Evolutionary conservation across 202 grass and related monocot species (phyloP).

Genomic region (Alloteropsis angusta): DNA sequence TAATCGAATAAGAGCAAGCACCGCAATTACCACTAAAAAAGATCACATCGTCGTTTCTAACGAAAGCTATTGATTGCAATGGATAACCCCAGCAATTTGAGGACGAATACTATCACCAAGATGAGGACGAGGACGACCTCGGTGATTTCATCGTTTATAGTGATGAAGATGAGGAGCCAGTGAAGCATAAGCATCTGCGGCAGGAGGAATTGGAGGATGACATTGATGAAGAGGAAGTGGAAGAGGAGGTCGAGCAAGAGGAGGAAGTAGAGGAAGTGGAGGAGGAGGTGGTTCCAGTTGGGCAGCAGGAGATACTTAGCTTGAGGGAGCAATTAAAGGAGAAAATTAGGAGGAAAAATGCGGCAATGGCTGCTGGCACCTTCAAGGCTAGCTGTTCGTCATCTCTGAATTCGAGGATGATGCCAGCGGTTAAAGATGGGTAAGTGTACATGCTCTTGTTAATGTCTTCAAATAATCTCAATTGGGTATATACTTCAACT

Average conservation of each 20-base stretch:
- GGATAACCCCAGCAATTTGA: slow-evolving; percentile 8
- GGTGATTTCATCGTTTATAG: slow-evolving; percentile 32
- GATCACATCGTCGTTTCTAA: not conserved
- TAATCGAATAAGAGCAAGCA: too few species aligned
- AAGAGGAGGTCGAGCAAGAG: slow-evolving; percentile 11
- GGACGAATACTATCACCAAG: slow-evolving; percentile 23
- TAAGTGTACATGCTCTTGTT: not conserved
- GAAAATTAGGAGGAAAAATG: slow-evolving; percentile 28
- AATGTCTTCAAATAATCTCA: not conserved
- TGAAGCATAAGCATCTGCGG: slow-evolving; percentile 6
- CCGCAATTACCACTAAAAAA: not conserved
- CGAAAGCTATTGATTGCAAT: not conserved
- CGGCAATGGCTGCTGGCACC: not conserved
- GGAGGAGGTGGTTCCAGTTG: slow-evolving; percentile 27
- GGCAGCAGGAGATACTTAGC: slow-evolving; percentile 41
- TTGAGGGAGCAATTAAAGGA: slow-evolving; percentile 53
- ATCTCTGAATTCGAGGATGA: not conserved
- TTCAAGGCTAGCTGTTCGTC: not conserved
- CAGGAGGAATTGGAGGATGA: not conserved
- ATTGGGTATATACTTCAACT: not conserved
- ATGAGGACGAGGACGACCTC: slow-evolving; percentile 34
- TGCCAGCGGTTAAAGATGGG: not conserved
- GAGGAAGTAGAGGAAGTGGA: slow-evolving; percentile 17
- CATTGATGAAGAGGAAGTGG: not conserved
- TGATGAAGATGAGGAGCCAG: slow-evolving; percentile 7